Evolutionary conservation across 2,329 filamentous ascomycete species (phyloP), one percentile per base, ranked within the genome.

Genomic region (Colletotrichum sp.): DNA sequence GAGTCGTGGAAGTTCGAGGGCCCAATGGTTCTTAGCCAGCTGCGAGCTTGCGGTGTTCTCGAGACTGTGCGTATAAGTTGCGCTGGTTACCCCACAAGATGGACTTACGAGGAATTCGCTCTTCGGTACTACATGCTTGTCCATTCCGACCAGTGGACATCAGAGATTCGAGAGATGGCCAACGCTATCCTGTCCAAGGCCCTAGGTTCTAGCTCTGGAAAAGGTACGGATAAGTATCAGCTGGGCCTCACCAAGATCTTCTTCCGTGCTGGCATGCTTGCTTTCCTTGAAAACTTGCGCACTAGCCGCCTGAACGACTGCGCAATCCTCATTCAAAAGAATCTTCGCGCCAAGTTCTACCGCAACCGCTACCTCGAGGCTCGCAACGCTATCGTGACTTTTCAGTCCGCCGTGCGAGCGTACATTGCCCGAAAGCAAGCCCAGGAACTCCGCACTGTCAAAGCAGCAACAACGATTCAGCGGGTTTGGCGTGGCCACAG

Each of bases 81-180:
- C 84, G 97, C 97, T 78, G 97, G 97, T 77, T 99, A 99, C 83
- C 97, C 97, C 18, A 99, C 97, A 62, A 91, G 97, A 83, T 99
- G 97, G 98, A 99, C 97, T 0, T 99, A 98, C 83, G 97, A 99
- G 83, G 97, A 99, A 84, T 99, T 99, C 85, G 97, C 97, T 21
- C 89, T 98, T 76, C 93, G 97, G 77, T 99, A 99, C 88, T 99
- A 99, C 88, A 98, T 99, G 95, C 89, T 99, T 78, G 95, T 98
- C 64, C 95, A 93, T 67, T 99, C 97, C 6, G 90, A 90, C 21
- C 91, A 95, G 81, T 99, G 97, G 96, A 98, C 96, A 6, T 93
- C 95, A 0, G 96, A 99, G 84, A 98, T 99, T 79, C 92, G 95
- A 68, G 90, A 96, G 75, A 98, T 99, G 95, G 97, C 96, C 62